These are phyloP conservation scores for Zymoseptoria tritici DNA, from an alignment of 2,329 filamentous ascomycete species.

Conservation along the genomic window DNA sequence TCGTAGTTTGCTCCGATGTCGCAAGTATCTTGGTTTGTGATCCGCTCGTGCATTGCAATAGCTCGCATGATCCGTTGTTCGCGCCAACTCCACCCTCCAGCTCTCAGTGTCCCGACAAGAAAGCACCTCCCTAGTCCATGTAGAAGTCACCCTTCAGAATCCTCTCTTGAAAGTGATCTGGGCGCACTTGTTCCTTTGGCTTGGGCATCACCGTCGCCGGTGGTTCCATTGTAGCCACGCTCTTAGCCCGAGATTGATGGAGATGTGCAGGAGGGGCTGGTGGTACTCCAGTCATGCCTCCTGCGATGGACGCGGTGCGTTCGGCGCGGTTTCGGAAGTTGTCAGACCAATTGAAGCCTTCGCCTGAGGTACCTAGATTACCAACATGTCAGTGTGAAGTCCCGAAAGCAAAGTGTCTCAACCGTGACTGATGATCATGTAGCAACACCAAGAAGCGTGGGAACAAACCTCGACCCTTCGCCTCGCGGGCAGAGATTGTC, in stretches of 20 bases:
- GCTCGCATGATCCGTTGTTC: not conserved
- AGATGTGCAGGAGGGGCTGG: conserved; percentile 25
- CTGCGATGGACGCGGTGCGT: conserved; percentile 54
- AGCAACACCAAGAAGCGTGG: conserved; percentile 23
- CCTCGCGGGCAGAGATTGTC: conserved; percentile 45
- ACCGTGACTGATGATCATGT: conserved; percentile 2
- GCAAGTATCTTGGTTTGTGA: not conserved
- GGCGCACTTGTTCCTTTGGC: conserved; percentile 52
- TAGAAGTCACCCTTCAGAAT: conserved; percentile 97
- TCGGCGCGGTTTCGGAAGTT: conserved; percentile 88
- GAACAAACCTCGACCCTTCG: conserved; percentile 53
- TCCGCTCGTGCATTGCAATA: not conserved
- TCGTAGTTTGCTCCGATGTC: not conserved
- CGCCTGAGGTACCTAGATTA: conserved; percentile 58
- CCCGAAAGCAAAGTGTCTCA: not conserved
- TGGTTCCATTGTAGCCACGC: conserved; percentile 55
- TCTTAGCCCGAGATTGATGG: conserved; percentile 54
- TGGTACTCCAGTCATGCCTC: conserved; percentile 40
- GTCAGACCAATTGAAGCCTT: conserved; percentile 96
- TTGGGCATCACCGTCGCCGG: conserved; percentile 43
- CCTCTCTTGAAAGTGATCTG: conserved; percentile 91
- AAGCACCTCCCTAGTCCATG: conserved; percentile 60
- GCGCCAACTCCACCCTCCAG: not conserved
- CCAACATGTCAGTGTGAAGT: conserved; percentile 37
- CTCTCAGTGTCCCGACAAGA: not conserved